Evolutionary conservation across 805 yeast species (phyloP).

Genomic region (Groenewaldozyma tartarivorans): DNA sequence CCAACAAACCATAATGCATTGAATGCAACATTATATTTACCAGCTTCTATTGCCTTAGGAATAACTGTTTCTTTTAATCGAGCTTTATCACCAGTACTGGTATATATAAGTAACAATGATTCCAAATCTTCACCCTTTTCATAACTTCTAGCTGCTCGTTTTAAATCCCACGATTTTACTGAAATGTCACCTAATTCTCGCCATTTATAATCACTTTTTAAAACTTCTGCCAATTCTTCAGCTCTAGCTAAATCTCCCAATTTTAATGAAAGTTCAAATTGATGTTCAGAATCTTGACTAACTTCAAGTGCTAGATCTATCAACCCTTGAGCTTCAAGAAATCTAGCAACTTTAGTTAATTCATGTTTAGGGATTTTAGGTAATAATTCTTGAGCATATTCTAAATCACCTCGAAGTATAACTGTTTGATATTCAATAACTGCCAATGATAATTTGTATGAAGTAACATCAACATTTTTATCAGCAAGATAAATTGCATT

Average conservation of each 20-base stretch:
- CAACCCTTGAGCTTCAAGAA: constrained; percentile 88
- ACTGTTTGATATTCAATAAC: constrained; percentile 94
- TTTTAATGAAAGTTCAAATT: constrained; percentile 78
- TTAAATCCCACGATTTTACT: constrained; percentile 65
- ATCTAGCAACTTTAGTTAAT: constrained; percentile 73
- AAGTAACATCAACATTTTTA: constrained; percentile 73
- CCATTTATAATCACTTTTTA: constrained; percentile 63
- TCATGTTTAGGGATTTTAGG: constrained; percentile 51
- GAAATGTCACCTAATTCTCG: constrained; percentile 84
- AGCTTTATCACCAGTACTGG: constrained; percentile 63
- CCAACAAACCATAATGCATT: constrained; percentile 85
- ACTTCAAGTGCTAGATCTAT: constrained; percentile 73
- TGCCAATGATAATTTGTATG: constrained; percentile 72
- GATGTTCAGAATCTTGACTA: constrained; percentile 82
- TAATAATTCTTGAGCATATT: constrained; percentile 59
- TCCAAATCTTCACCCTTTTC: constrained; percentile 72
- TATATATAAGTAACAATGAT: constrained; percentile 69
- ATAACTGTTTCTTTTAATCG: constrained; percentile 58
- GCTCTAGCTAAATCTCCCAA: constrained; percentile 74
- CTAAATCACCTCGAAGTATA: constrained; percentile 89
- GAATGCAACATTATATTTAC: constrained; percentile 84
- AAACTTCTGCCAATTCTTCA: constrained; percentile 45
- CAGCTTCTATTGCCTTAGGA: constrained; percentile 55
- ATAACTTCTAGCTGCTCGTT: constrained; percentile 72
- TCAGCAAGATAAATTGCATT: constrained; percentile 85